phyloP scores from a whole-genome alignment of 2,329 filamentous ascomycete species.

The Venturia aucupariae region DNA sequence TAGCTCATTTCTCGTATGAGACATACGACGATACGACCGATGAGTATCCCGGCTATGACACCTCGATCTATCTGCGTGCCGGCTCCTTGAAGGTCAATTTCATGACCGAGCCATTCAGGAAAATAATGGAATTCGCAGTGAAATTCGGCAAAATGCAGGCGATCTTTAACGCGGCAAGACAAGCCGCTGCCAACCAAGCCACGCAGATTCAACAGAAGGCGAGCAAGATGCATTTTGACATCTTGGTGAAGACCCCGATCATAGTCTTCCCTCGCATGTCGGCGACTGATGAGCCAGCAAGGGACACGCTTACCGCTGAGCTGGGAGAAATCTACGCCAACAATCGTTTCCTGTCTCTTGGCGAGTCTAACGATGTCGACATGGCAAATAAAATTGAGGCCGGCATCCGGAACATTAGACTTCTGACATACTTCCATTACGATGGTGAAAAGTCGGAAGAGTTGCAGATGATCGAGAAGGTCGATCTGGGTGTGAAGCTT shows the following conservation, averaged over 20 bases:
- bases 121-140: constrained; percentile 95
- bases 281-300: constrained; percentile 56
- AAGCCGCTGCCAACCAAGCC: constrained; percentile 88
- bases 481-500: constrained; percentile 87
- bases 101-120: constrained; percentile 90
- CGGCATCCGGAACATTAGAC: constrained; percentile 81
- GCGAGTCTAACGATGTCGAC: constrained; percentile 62
- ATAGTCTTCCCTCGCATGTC: constrained; percentile 83
- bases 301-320: constrained; percentile 84
- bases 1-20: constrained; percentile 96
- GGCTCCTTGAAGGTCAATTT: constrained; percentile 97
- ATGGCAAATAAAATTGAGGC: constrained; percentile 84
- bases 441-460: constrained; percentile 64
- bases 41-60: constrained; percentile 86
- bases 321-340: constrained; percentile 95
- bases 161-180: constrained; percentile 91
- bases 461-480: constrained; percentile 92
- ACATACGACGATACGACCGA: constrained; percentile 74
- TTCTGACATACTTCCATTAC: constrained; percentile 87
- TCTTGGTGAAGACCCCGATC: constrained; percentile 90
- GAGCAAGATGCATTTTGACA: constrained; percentile 85
- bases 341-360: constrained; percentile 80
- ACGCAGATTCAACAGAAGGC: constrained; percentile 87
- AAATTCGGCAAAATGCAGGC: constrained; percentile 99
- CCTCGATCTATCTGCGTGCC: constrained; percentile 78